Conservation (phyloP, 2,329 filamentous ascomycete species). For the Pleurostoma richardsiae region DNA sequence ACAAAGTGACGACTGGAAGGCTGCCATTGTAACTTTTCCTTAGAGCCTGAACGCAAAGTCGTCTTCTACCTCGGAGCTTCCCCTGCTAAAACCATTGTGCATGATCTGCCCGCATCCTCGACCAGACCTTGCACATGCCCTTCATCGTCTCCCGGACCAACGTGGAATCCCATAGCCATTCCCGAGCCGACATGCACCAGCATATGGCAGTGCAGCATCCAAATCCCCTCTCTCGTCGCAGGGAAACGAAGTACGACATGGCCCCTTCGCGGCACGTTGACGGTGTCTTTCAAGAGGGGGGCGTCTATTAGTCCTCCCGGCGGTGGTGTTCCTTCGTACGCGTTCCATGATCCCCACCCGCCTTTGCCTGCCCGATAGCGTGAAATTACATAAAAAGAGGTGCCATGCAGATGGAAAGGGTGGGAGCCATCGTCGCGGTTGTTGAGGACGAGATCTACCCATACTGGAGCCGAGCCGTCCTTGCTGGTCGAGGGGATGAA, state of each 20-base stretch:
- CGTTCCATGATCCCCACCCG: slow-evolving; percentile 19
- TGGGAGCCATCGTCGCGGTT: slow-evolving; percentile 19
- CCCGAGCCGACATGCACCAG: slow-evolving; percentile 17
- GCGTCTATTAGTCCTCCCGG: neutral
- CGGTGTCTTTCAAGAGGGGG: neutral
- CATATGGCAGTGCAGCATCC: slow-evolving; percentile 24
- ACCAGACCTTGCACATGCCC: slow-evolving; percentile 9
- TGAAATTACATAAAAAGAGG: neutral
- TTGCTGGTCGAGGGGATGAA: slow-evolving; percentile 6
- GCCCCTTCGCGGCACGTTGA: slow-evolving; percentile 9
- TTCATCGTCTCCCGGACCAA: slow-evolving; percentile 12
- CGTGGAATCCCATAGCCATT: slow-evolving; percentile 18
- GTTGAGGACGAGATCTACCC: slow-evolving; percentile 22
- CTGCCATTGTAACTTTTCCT: too few relatives aligned
- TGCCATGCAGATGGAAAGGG: neutral
- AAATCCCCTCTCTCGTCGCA: slow-evolving; percentile 17
- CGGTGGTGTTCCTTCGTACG: slow-evolving; percentile 9
- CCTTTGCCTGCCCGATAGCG: slow-evolving; percentile 8
- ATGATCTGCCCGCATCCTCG: too few relatives aligned
- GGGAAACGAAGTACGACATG: slow-evolving; percentile 15
- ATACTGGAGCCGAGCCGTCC: too few relatives aligned
- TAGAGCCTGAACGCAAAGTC: too few relatives aligned
- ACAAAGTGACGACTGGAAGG: too few relatives aligned
- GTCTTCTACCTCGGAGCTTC: too few relatives aligned
- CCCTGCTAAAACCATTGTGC: too few relatives aligned